These are phyloP conservation scores for Chenopodium suecicum DNA, from an alignment of 148 eudicot genomes.

Conservation along the genomic window DNA sequence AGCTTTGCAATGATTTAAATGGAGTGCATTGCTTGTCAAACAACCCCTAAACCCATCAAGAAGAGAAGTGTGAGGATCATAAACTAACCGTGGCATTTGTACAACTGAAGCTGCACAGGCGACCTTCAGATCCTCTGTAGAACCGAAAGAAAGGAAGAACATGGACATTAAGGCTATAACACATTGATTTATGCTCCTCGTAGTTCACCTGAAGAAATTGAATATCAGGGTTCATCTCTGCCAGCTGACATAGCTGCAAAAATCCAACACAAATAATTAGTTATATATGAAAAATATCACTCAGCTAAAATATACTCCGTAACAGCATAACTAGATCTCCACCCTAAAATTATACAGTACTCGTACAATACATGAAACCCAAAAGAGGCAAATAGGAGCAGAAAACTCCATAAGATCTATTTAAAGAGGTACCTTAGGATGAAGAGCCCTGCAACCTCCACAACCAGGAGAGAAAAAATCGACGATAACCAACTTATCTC, in stretches of 20 bases:
- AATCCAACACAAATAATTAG: conserved; percentile 5
- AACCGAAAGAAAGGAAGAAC: conserved; percentile 90
- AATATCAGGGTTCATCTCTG: conserved; percentile 82
- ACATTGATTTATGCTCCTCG: conserved; percentile 88
- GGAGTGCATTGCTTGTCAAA: neutral
- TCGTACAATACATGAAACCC: neutral
- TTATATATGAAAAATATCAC: neutral
- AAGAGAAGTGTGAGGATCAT: neutral
- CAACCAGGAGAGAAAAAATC: conserved; percentile 90
- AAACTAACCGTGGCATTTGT: conserved; percentile 83
- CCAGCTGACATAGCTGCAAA: conserved; percentile 74
- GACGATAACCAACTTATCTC: conserved; percentile 67
- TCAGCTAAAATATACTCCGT: neutral
- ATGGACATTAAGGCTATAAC: conserved; percentile 75
- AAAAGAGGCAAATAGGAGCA: neutral
- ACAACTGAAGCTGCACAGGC: conserved; percentile 84
- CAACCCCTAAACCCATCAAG: neutral
- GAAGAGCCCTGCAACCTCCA: conserved; percentile 88
- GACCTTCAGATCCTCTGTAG: conserved; percentile 82
- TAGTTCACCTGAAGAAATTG: conserved; percentile 76
- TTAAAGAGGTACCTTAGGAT: conserved; percentile 62
- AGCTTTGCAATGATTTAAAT: neutral
- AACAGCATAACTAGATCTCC: neutral
- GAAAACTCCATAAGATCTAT: neutral
- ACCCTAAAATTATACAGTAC: neutral